These are phyloP conservation scores for Pistacia integerrima DNA, from an alignment of 345 rosid species.

Conservation along the genomic window DNA sequence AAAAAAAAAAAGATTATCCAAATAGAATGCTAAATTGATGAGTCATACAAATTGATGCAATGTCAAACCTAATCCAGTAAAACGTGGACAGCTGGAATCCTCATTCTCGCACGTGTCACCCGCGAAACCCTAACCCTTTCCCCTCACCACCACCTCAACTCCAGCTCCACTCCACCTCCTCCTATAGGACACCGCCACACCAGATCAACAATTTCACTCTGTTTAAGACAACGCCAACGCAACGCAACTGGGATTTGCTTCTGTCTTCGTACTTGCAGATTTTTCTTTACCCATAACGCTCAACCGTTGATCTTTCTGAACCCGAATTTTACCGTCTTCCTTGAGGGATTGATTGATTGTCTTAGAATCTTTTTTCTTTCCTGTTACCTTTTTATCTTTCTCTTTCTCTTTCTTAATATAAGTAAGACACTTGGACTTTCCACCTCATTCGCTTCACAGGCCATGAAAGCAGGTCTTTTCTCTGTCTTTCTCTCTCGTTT, in stretches of 20 bases:
- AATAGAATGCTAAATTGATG: constrained; percentile 12
- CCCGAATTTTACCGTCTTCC: no score
- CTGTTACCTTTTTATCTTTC: background rate
- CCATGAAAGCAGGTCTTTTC: constrained; percentile 29
- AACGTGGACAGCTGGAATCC: constrained; percentile 68
- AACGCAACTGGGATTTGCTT: background rate
- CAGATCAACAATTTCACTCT: constrained; percentile 33
- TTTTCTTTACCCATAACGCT: constrained; percentile 18
- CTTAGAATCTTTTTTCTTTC: background rate
- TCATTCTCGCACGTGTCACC: constrained; percentile 64
- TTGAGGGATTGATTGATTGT: no score
- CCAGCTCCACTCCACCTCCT: constrained; percentile 25
- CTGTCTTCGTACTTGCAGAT: constrained; percentile 12
- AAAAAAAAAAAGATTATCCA: constrained; percentile 28
- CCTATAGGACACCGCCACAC: constrained; percentile 50
- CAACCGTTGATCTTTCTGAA: constrained; percentile 40
- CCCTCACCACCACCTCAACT: constrained; percentile 19
- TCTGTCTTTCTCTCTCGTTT: constrained; percentile 3
- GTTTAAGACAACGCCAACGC: background rate
- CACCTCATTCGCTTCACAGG: constrained; percentile 10
- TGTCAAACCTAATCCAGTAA: constrained; percentile 53
- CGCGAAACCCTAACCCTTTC: constrained; percentile 59
- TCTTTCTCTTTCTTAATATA: constrained; percentile 10
- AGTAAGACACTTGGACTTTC: constrained; percentile 22
- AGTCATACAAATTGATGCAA: constrained; percentile 18